Conservation (phyloP, 1,139 yeast genomes). For the Martiniozyma asiatica region DNA sequence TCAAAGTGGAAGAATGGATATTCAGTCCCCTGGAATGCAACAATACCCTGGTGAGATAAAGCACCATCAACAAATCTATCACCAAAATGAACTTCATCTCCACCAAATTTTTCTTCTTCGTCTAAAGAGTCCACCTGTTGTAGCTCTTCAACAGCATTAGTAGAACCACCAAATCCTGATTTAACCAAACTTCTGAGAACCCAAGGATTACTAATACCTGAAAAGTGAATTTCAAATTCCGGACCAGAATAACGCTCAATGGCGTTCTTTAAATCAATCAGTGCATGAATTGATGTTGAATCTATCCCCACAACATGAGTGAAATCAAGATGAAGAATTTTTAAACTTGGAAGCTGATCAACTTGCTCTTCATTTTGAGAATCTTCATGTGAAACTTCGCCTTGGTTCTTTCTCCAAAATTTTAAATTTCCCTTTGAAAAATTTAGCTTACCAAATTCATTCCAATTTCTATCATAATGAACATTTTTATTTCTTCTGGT, state of each 20-base stretch:
- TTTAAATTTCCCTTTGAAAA: slow-evolving; percentile 3
- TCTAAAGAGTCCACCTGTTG: neutral
- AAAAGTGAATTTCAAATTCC: slow-evolving; percentile 82
- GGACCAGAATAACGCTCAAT: slow-evolving; percentile 65
- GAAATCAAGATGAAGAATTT: slow-evolving; percentile 70
- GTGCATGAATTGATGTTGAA: slow-evolving; percentile 66
- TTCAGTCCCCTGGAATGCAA: slow-evolving; percentile 44
- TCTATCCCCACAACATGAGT: slow-evolving; percentile 66
- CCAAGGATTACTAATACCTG: slow-evolving; percentile 82
- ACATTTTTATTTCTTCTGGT: slow-evolving; percentile 47
- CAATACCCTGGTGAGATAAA: neutral
- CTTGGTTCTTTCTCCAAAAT: slow-evolving; percentile 3
- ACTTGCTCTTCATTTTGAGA: neutral
- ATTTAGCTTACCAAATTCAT: slow-evolving; percentile 30
- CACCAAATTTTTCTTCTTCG: slow-evolving; percentile 10
- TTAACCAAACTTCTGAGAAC: slow-evolving; percentile 62
- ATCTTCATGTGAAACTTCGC: neutral
- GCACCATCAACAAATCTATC: neutral
- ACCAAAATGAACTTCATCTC: slow-evolving; percentile 15
- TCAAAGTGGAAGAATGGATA: slow-evolving; percentile 84
- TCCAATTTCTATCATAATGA: slow-evolving; percentile 79
- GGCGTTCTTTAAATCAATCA: slow-evolving; percentile 67
- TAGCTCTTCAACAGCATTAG: too few species aligned
- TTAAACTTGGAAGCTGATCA: slow-evolving; percentile 23
- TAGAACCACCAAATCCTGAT: slow-evolving; percentile 44